Base-by-base conservation (phyloP, 2,329 filamentous ascomycete genomes). In the Sporothrix globosa region DNA sequence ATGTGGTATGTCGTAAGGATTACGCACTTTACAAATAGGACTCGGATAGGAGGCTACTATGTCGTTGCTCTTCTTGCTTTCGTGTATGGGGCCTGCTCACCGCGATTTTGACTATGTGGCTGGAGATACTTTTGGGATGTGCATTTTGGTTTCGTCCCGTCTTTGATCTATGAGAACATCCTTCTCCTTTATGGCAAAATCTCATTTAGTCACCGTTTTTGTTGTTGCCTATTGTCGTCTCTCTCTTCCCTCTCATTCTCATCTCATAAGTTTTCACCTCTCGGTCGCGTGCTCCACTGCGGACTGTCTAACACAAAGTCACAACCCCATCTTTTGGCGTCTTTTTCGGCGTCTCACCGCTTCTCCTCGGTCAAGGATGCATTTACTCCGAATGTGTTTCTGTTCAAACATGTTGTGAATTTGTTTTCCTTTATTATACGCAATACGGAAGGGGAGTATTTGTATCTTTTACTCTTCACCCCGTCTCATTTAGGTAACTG, bases 121-220 rank as follows among this genome's bases (percentile, higher is more conserved):
- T 66, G 63, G 46, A 53, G 46, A 66, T 34, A 21, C 11, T 30
- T 10, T 24, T 9, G 9, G 17, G 34, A 24, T 3, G 41, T 63
- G 10, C 58, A 46, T 5, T 14, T 54, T 24, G 41, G 24, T n/a
- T 44, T 61, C 21, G 34, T 9, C 17, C 14, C n/a, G 19, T 41
- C 19, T 21, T 14, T 21, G 17, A 17, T 21, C 11, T 17, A 9
- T 21, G 13, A 39, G 17, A 66, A 50, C 52, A 58, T 21, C 24
- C 44, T 27, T 41, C 68, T 48, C 6, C 48, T 56, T 66, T 69
- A 52, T 2, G 27, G 19, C 14, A 21, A 30, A 14, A 41, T 66
- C 63, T 66, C 63, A 39, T 52, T 52, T 39, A 1, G 46, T 66
- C 63, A 53, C 63, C 63, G 63, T 66, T 66, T 34, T 65, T n/a